phyloP scores from a whole-genome alignment of 257 asterid genomes.

The Solanum etuberosum region DNA sequence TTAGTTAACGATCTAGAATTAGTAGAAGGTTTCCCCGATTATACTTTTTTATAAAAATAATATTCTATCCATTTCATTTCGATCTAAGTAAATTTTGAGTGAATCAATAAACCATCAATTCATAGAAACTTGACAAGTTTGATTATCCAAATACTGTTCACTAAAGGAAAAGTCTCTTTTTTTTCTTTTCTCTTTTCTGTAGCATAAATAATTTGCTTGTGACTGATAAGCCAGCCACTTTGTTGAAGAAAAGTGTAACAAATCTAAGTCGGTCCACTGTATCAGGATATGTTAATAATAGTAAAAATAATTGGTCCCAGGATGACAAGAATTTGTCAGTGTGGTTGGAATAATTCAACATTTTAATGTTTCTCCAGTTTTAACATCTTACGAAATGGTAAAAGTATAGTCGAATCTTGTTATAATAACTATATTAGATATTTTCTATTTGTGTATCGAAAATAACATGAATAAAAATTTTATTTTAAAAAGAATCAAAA shows the following conservation, averaged over 20 bases:
- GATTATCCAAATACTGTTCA: neutral
- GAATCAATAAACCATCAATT: neutral
- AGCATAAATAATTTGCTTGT: neutral
- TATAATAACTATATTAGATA: too few species aligned
- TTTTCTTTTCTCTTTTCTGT: too few species aligned
- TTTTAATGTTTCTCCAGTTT: neutral
- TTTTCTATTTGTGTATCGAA: too few species aligned
- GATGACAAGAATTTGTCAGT: neutral
- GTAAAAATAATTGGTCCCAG: neutral
- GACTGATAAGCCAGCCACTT: neutral
- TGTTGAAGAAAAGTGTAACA: neutral
- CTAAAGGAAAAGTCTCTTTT: neutral
- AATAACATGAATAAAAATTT: too few species aligned
- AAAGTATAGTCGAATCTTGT: neutral
- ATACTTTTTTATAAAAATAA: too few species aligned
- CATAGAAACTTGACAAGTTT: neutral
- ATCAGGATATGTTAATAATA: neutral
- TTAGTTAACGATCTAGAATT: accelerated
- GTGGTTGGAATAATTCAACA: neutral
- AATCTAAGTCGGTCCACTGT: neutral
- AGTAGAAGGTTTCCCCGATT: too few species aligned
- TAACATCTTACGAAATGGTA: neutral
- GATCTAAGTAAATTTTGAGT: neutral
- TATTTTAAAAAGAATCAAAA: too few species aligned
- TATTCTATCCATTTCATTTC: neutral